These are phyloP conservation scores for Coemansia sp. DNA, from an alignment of 192 early-diverging fungal species.

Conservation along the genomic window DNA sequence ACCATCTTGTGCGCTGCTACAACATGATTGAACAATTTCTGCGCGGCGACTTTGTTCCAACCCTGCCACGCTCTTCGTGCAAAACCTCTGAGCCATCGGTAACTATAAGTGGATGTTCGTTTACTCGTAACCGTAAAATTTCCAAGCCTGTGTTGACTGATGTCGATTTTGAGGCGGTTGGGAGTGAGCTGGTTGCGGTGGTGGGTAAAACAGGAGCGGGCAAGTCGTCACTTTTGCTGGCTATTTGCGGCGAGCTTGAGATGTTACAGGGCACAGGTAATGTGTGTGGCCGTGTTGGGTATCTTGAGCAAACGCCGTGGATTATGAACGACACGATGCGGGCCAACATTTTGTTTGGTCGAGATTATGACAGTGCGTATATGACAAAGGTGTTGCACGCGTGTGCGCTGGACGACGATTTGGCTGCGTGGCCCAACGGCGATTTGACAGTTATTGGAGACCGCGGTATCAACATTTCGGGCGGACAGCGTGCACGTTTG, in stretches of 20 bases:
- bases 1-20: background rate
- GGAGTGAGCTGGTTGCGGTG: constrained; percentile 57
- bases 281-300: constrained; percentile 21
- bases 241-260: constrained; percentile 58
- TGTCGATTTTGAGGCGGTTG: constrained; percentile 5
- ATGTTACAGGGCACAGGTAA: constrained; percentile 34
- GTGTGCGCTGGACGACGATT: constrained; percentile 64
- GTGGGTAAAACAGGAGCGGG: constrained; percentile 62
- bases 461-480: constrained; percentile 69
- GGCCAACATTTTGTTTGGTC: constrained; percentile 81
- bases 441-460: constrained; percentile 74
- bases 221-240: constrained; percentile 63
- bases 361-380: constrained; percentile 53
- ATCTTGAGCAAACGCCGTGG: constrained; percentile 26
- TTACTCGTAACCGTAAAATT: constrained; percentile 6
- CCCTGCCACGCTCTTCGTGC: background rate
- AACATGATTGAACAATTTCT: constrained; percentile 15
- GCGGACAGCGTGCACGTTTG: constrained; percentile 70
- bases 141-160: constrained; percentile 6
- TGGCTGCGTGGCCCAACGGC: constrained; percentile 60
- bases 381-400: constrained; percentile 65
- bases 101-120: constrained; percentile 14
- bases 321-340: constrained; percentile 61
- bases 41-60: constrained; percentile 25
- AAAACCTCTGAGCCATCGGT: background rate